These are phyloP conservation scores for Talaromyces nanjingensis DNA, from an alignment of 495 filamentous ascomycete genomes.

Conservation along the genomic window DNA sequence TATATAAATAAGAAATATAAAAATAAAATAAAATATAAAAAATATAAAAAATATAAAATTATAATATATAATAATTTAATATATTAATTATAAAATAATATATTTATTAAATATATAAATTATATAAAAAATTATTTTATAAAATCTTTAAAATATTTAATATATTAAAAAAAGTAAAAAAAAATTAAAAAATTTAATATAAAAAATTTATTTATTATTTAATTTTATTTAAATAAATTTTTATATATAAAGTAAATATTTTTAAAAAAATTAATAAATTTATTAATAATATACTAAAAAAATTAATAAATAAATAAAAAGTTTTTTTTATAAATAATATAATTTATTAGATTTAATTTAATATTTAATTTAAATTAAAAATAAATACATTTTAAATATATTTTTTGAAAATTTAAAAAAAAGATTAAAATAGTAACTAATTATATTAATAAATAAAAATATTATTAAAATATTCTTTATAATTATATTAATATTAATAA, in stretches of 20 bases:
- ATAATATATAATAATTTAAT: too few relatives aligned
- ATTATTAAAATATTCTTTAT: neutral
- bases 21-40: too few relatives aligned
- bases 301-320: too few relatives aligned
- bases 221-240: too few relatives aligned
- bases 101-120: neutral
- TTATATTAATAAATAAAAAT: neutral
- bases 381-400: neutral
- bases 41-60: too few relatives aligned
- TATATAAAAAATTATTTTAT: too few relatives aligned
- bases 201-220: too few relatives aligned
- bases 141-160: neutral
- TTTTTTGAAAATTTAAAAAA: neutral
- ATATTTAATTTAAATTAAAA: neutral
- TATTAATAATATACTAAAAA: neutral
- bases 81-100: neutral
- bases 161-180: neutral
- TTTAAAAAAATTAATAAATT: neutral
- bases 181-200: too few relatives aligned
- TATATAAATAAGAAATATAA: too few relatives aligned
- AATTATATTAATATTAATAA: neutral
- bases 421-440: neutral
- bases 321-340: too few relatives aligned
- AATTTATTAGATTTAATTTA: too few relatives aligned
- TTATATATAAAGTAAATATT: neutral